These are phyloP conservation scores for Prototheca stagnorum DNA, from an alignment of 163 green algal genomes.

Conservation along the genomic window DNA sequence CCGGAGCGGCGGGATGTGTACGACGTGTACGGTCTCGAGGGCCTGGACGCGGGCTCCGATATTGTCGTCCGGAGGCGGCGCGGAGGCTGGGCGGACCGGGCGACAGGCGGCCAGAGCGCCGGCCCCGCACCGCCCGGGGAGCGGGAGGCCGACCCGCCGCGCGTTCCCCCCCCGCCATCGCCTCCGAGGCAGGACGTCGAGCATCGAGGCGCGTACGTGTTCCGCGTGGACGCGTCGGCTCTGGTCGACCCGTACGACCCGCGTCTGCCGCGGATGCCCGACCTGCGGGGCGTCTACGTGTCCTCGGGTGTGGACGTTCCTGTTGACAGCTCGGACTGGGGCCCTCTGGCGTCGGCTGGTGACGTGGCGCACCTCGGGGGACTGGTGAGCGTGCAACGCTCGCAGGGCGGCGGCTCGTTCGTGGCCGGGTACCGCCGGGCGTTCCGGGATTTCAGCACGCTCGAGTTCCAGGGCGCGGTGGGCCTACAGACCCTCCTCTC, in stretches of 20 bases:
- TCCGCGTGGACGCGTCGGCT: constrained; percentile 26
- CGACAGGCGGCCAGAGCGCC: constrained; percentile 45
- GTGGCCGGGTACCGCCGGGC: constrained; percentile 37
- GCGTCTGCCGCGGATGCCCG: constrained; percentile 9
- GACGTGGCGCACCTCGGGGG: constrained; percentile 23
- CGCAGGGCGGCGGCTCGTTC: constrained; percentile 26
- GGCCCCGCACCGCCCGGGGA: constrained; percentile 33
- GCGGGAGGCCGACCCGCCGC: background rate
- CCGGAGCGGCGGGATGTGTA: constrained; percentile 52
- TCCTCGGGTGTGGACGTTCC: constrained; percentile 17
- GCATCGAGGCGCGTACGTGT: constrained; percentile 42
- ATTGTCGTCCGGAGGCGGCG: constrained; percentile 25
- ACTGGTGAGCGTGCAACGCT: constrained; percentile 26
- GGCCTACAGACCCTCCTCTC: constrained; percentile 25
- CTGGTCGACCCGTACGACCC: constrained; percentile 23
- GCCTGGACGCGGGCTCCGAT: constrained; percentile 39
- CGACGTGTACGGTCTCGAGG: constrained; percentile 67
- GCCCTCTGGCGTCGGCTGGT: constrained; percentile 4
- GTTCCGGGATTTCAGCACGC: constrained; percentile 8
- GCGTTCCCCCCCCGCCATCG: too few species aligned
- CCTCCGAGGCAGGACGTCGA: too few species aligned
- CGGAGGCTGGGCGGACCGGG: constrained; percentile 29
- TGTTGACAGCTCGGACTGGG: constrained; percentile 17
- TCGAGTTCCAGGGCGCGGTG: constrained; percentile 10
- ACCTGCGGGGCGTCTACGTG: constrained; percentile 20